These are phyloP conservation scores for Pseudocercospora vitis DNA, from an alignment of 2,329 filamentous ascomycete species.

Conservation along the genomic window DNA sequence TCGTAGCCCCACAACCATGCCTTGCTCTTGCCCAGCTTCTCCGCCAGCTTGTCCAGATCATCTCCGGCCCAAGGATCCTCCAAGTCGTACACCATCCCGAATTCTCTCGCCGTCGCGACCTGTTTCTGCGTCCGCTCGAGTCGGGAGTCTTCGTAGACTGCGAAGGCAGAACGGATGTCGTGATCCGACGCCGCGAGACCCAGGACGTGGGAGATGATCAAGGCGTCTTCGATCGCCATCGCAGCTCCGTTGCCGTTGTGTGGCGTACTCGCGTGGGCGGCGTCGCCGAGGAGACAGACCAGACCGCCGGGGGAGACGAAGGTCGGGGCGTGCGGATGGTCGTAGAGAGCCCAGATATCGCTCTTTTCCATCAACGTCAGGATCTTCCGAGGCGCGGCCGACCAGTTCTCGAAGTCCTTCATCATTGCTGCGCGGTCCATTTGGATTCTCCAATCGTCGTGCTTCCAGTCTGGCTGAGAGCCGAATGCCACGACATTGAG, in stretches of 20 bases:
- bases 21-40: slow-evolving; percentile 37
- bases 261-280: slow-evolving; percentile 57
- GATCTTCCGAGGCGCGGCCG: slow-evolving; percentile 40
- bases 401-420: slow-evolving; percentile 46
- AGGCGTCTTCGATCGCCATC: slow-evolving; percentile 57
- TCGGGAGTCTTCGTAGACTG: slow-evolving; percentile 42
- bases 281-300: slow-evolving; percentile 55
- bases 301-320: slow-evolving; percentile 36
- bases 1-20: slow-evolving; percentile 45
- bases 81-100: slow-evolving; percentile 44
- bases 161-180: slow-evolving; percentile 41
- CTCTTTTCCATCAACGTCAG: slow-evolving; percentile 44
- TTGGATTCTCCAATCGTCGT: slow-evolving; percentile 41
- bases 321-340: slow-evolving; percentile 46
- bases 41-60: slow-evolving; percentile 38
- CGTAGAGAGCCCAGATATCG: slow-evolving; percentile 49
- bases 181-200: slow-evolving; percentile 31
- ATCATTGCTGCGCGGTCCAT: slow-evolving; percentile 30
- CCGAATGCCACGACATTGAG: slow-evolving; percentile 59
- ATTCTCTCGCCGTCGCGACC: slow-evolving; percentile 43
- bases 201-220: slow-evolving; percentile 46
- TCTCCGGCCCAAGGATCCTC: slow-evolving; percentile 37
- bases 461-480: slow-evolving; percentile 35
- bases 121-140: slow-evolving; percentile 43
- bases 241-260: slow-evolving; percentile 59